Evolutionary conservation across 1,139 yeast species (phyloP).

Genomic region (Nakaseomyces bracarensis): DNA sequence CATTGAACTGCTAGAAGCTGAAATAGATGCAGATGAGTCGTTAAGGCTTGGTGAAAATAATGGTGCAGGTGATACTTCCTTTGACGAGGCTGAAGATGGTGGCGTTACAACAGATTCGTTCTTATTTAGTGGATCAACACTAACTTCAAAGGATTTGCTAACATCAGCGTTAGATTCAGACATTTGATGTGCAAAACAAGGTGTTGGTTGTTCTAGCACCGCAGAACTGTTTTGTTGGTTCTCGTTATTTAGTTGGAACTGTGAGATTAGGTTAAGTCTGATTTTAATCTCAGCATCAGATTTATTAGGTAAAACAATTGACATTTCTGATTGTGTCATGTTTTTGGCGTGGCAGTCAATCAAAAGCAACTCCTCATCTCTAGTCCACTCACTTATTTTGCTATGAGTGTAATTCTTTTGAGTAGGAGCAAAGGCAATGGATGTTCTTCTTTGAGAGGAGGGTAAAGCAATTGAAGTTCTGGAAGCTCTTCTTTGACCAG

Average conservation of each 20-base stretch:
- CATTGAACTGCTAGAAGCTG: slow-evolving; percentile 7
- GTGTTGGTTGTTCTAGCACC: slow-evolving; percentile 9
- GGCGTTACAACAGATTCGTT: slow-evolving; percentile 10
- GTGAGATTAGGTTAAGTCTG: slow-evolving; percentile 41
- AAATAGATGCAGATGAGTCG: slow-evolving; percentile 9
- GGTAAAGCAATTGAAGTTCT: too few relatives aligned
- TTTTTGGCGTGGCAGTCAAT: slow-evolving; percentile 47
- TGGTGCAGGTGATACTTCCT: slow-evolving; percentile 13
- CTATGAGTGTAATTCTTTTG: not conserved
- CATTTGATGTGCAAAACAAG: slow-evolving; percentile 4
- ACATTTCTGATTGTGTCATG: slow-evolving; percentile 66
- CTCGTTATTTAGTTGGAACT: not conserved
- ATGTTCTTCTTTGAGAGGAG: too few relatives aligned
- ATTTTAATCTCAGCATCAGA: slow-evolving; percentile 64
- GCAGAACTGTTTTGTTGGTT: slow-evolving; percentile 7
- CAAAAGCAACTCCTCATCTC: slow-evolving; percentile 69
- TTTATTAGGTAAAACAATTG: slow-evolving; percentile 62
- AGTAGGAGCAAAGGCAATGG: slow-evolving; percentile 1
- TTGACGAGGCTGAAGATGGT: slow-evolving; percentile 12
- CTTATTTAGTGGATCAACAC: slow-evolving; percentile 14
- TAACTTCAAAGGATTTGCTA: slow-evolving; percentile 13
- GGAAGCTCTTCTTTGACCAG: slow-evolving; percentile 3
- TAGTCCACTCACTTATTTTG: slow-evolving; percentile 25
- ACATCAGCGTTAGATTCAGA: slow-evolving; percentile 12
- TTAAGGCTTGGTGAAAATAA: slow-evolving; percentile 11